These are phyloP conservation scores for Gnaphalium uliginosum DNA, from an alignment of 129 eudicot species.

Conservation along the genomic window DNA sequence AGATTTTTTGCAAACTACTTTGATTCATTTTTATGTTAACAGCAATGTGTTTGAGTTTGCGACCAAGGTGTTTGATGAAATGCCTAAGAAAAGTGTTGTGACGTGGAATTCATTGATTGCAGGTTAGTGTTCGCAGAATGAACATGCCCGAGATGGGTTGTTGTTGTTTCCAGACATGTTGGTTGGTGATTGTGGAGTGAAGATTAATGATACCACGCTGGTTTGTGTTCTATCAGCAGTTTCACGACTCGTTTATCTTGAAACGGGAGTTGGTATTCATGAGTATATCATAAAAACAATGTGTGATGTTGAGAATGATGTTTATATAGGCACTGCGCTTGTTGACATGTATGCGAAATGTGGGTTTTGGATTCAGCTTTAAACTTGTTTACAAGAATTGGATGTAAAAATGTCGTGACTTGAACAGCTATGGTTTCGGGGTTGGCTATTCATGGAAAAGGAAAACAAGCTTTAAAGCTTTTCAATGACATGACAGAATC, in stretches of 20 bases:
- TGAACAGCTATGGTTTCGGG: constrained; percentile 60
- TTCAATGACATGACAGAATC: constrained; percentile 33
- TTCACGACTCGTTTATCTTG: constrained; percentile 39
- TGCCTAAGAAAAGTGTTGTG: constrained; percentile 39
- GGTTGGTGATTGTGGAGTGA: constrained; percentile 20
- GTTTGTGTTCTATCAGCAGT: constrained; percentile 55
- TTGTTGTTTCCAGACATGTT: constrained; percentile 42
- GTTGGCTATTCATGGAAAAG: constrained; percentile 54
- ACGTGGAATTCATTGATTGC: constrained; percentile 57
- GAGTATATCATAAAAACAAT: constrained; percentile 42
- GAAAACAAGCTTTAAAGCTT: constrained; percentile 42
- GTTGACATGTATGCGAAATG: constrained; percentile 65
- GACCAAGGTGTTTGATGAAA: constrained; percentile 52
- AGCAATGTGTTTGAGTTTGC: constrained; percentile 32
- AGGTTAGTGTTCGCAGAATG: constrained; percentile 45
- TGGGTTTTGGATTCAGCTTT: constrained; percentile 43
- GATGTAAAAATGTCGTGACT: constrained; percentile 45
- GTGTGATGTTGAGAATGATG: constrained; percentile 37
- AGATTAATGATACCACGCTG: constrained; percentile 40
- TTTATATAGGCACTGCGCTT: constrained; percentile 53
- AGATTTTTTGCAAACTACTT: constrained; percentile 51
- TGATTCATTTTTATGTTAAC: constrained; percentile 48
- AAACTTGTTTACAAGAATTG: constrained; percentile 37
- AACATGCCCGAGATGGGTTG: constrained; percentile 29
- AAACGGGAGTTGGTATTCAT: constrained; percentile 43